Conservation (phyloP, 495 filamentous ascomycete species). For the Tirmania nivea region DNA sequence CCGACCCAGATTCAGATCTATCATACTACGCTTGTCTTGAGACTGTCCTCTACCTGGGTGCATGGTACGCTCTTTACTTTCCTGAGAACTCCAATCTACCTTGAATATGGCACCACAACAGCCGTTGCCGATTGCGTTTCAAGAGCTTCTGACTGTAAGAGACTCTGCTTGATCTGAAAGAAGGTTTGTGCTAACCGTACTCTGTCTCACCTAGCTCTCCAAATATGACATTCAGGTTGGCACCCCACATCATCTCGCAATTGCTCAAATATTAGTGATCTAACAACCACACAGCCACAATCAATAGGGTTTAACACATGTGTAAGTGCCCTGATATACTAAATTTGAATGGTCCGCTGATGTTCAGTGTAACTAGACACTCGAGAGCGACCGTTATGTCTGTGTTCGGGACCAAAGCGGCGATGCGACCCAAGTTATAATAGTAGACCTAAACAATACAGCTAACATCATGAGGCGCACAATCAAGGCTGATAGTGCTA, state of each 20-base stretch:
- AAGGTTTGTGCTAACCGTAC: too few species aligned
- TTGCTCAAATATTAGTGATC: slow-evolving; percentile 12
- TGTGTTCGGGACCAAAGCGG: slow-evolving; percentile 84
- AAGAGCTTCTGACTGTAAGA: slow-evolving; percentile 58
- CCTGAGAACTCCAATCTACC: neutral
- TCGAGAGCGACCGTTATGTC: slow-evolving; percentile 90
- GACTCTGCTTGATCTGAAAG: neutral
- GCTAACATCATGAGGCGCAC: slow-evolving; percentile 82
- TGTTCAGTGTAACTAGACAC: slow-evolving; percentile 35
- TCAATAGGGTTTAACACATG: slow-evolving; percentile 95
- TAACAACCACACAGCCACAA: slow-evolving; percentile 34
- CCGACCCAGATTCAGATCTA: too few species aligned
- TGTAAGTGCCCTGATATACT: slow-evolving; percentile 35
- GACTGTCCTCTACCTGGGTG: neutral
- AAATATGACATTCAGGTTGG: slow-evolving; percentile 62
- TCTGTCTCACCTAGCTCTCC: slow-evolving; percentile 33
- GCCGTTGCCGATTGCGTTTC: slow-evolving; percentile 81
- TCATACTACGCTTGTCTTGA: too few species aligned
- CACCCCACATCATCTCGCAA: slow-evolving; percentile 13
- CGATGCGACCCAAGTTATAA: slow-evolving; percentile 81
- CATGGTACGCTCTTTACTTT: neutral
- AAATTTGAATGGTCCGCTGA: slow-evolving; percentile 1
- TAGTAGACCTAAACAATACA: slow-evolving; percentile 83
- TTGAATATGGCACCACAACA: slow-evolving; percentile 36
- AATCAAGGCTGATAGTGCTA: slow-evolving; percentile 98